Evolutionary conservation across 805 yeast genomes (phyloP), one percentile per base, ranked within the genome.

Genomic region (Debaryomyces prosopidis): DNA sequence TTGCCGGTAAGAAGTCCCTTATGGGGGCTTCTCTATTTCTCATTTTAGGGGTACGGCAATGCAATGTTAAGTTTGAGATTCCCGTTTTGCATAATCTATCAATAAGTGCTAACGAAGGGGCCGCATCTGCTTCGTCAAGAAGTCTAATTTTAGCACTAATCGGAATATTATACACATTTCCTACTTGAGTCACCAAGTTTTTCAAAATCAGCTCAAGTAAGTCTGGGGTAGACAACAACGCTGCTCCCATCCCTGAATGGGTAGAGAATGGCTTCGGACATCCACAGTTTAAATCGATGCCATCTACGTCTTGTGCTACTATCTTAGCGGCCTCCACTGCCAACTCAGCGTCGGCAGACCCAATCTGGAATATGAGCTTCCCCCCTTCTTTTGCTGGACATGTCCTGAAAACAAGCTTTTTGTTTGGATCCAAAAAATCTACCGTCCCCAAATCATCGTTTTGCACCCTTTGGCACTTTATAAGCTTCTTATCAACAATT

Each of bases 161-260:
- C 19, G 96, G 89, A 54, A 89, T 88, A 15, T 73, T 66, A 56
- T 78, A 63, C 4, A 95, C 95, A 44, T 65, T 73, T 5, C 99
- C 99, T 1, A 94, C 91, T 51, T 89, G 73, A 18, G 76, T 76
- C 1, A 94, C 97, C 40, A 94, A 68, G 6, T 77, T 76, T 3
- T 65, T 65, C 48, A 94, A 67, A 26, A 94, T 94, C 12, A 76
- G 75, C 52, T 85, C 86, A 14, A 94, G 71, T 32, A 80, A 68
- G 37, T 88, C 96, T 0, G 98, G 97, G 0, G 91, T 88, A 27
- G 76, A 71, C 44, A 94, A 71, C 38, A 94, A 71, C 0, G 96
- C 97, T 2, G 98, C 96, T 4, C 99, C 99, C 98, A 94, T 94
- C 1, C 99, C 99, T 0, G 95, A 76, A 64, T 94, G 99, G 2